These are phyloP conservation scores for Durotheca rogersii DNA, from an alignment of 495 filamentous ascomycete species.

Conservation along the genomic window DNA sequence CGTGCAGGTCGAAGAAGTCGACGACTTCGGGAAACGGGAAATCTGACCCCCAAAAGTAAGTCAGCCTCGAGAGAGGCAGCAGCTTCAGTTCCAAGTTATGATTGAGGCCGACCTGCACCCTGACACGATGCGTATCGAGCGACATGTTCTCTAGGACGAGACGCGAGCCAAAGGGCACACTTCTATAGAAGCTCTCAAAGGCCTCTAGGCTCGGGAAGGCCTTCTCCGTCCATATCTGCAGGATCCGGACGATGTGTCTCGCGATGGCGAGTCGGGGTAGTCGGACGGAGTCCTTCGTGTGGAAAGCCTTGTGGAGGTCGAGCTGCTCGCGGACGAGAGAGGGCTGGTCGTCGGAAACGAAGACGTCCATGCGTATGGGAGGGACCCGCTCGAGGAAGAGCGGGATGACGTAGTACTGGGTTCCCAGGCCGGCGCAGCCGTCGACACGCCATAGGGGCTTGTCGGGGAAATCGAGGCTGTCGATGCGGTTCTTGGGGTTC, in stretches of 20 bases:
- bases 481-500: conserved; percentile 54
- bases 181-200: conserved; percentile 36
- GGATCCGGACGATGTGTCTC: conserved; percentile 43
- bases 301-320: conserved; percentile 46
- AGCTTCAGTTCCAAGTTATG: conserved; percentile 47
- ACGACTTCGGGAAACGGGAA: conserved; percentile 36
- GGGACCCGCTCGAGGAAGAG: conserved; percentile 42
- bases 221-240: conserved; percentile 43
- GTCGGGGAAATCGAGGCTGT: conserved; percentile 45
- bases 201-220: conserved; percentile 26
- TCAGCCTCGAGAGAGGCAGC: conserved; percentile 33
- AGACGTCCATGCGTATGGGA: conserved; percentile 52
- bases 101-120: conserved; percentile 42
- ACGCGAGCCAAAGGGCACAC: conserved; percentile 48
- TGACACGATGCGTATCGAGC: conserved; percentile 39
- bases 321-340: conserved; percentile 43
- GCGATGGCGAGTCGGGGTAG: conserved; percentile 45
- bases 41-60: conserved; percentile 30
- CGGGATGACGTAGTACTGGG: conserved; percentile 49
- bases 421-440: conserved; percentile 51
- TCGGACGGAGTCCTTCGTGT: conserved; percentile 47
- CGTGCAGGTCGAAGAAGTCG: conserved; percentile 43
- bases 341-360: conserved; percentile 45
- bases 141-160: conserved; percentile 47
- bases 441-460: conserved; percentile 49